Evolutionary conservation across 2,329 filamentous ascomycete species (phyloP).

Genomic region (Alternaria incomplexa): DNA sequence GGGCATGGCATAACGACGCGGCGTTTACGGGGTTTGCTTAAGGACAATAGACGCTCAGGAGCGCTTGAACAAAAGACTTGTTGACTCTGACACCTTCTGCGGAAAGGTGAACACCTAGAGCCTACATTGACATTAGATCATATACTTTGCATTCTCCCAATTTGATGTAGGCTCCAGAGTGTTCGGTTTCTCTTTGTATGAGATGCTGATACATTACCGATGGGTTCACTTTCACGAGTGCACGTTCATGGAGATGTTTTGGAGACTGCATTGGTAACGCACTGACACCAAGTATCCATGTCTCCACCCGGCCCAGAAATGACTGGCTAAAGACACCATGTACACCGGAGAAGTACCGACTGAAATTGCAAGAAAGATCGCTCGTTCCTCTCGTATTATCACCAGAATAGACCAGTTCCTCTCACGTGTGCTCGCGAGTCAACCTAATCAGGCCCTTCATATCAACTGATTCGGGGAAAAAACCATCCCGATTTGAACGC

Average conservation of each 20-base stretch:
- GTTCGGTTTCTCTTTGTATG: neutral
- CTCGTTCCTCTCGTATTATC: neutral
- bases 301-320: neutral
- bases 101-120: neutral
- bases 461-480: neutral
- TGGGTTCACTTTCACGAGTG: neutral
- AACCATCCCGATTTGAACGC: neutral
- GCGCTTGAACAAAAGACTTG: neutral
- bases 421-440: neutral
- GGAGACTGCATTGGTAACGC: neutral
- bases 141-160: neutral
- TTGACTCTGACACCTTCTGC: neutral
- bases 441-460: neutral
- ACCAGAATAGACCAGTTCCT: neutral
- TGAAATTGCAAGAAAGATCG: neutral
- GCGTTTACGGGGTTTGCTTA: slow-evolving; percentile 8
- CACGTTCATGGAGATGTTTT: neutral
- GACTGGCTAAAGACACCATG: neutral
- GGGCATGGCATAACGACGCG: neutral
- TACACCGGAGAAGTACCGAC: neutral
- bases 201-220: neutral
- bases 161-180: neutral
- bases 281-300: neutral
- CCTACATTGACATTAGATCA: neutral
- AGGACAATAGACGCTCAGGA: slow-evolving; percentile 3